A percentile compares a stretch with the other conserved stretches of the same genome.
Conservation (phyloP, 805 yeast genomes). For the Saccharomycopsis sp. region DNA sequence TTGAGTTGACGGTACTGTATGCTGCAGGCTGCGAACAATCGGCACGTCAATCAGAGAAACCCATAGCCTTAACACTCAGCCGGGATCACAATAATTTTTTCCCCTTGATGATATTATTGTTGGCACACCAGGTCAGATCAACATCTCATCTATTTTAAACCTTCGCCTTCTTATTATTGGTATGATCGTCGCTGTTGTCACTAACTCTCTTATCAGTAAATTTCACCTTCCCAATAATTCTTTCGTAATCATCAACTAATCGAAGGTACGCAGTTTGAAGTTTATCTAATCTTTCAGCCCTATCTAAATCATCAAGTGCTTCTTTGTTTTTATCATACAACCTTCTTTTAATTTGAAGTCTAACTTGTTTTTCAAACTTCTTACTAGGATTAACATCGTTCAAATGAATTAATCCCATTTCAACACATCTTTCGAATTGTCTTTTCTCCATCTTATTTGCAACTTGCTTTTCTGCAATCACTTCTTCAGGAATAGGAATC, state of each 20-base stretch:
- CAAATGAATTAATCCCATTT: conserved; percentile 56
- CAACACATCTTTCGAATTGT: conserved; percentile 71
- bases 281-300: conserved; percentile 58
- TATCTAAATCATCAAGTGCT: conserved; percentile 59
- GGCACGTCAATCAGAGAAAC: too few relatives aligned
- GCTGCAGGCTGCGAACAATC: too few relatives aligned
- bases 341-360: conserved; percentile 66
- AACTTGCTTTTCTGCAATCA: conserved; percentile 38
- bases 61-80: too few relatives aligned
- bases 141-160: too few relatives aligned
- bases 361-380: conserved; percentile 33
- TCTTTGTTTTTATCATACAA: conserved; percentile 75
- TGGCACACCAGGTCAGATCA: too few relatives aligned
- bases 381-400: conserved; percentile 21
- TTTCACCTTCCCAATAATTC: conserved; percentile 38
- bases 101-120: too few relatives aligned
- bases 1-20: too few relatives aligned
- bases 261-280: conserved; percentile 67
- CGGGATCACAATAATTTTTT: too few relatives aligned
- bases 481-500: conserved; percentile 23
- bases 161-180: background rate
- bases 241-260: conserved; percentile 61
- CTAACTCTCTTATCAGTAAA: conserved; percentile 21
- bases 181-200: too few relatives aligned
- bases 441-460: conserved; percentile 60